phyloP scores from a whole-genome alignment of 257 asterid species.

The Verbena officinalis region DNA sequence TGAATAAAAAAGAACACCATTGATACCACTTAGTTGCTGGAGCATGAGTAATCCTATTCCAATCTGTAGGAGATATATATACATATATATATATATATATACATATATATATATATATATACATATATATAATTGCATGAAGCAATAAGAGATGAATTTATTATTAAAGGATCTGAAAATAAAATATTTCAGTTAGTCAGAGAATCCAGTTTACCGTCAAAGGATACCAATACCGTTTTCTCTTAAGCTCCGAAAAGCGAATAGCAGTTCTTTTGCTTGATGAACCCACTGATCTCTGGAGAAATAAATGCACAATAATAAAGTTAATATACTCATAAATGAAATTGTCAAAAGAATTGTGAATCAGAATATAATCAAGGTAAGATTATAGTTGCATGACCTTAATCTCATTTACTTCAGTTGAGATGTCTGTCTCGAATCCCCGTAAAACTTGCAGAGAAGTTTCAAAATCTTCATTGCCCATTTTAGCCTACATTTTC shows the following conservation, averaged over 20 bases:
- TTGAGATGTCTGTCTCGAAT: slow-evolving; percentile 75
- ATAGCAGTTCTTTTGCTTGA: slow-evolving; percentile 69
- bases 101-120: no score
- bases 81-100: no score
- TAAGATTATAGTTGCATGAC: slow-evolving; percentile 30
- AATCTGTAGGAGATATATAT: slow-evolving; percentile 43
- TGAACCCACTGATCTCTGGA: slow-evolving; percentile 79
- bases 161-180: neutral
- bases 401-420: slow-evolving; percentile 85
- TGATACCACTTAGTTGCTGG: slow-evolving; percentile 87
- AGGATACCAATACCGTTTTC: slow-evolving; percentile 75
- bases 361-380: slow-evolving; percentile 5
- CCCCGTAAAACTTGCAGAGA: slow-evolving; percentile 89
- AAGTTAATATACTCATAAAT: neutral
- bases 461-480: slow-evolving; percentile 76
- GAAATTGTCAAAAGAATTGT: slow-evolving; percentile 14
- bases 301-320: slow-evolving; percentile 9
- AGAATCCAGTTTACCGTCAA: slow-evolving; percentile 58
- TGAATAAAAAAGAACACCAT: slow-evolving; percentile 85
- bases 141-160: slow-evolving; percentile 16
- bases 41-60: slow-evolving; percentile 85
- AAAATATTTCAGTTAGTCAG: slow-evolving; percentile 9
- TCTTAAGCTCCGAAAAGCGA: slow-evolving; percentile 75
- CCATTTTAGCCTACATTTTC: slow-evolving; percentile 73
- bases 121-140: slow-evolving; percentile 16